Evolutionary conservation across 768 basidiomycete species (phyloP).

Genomic region (Leccinellum rugosiceps): DNA sequence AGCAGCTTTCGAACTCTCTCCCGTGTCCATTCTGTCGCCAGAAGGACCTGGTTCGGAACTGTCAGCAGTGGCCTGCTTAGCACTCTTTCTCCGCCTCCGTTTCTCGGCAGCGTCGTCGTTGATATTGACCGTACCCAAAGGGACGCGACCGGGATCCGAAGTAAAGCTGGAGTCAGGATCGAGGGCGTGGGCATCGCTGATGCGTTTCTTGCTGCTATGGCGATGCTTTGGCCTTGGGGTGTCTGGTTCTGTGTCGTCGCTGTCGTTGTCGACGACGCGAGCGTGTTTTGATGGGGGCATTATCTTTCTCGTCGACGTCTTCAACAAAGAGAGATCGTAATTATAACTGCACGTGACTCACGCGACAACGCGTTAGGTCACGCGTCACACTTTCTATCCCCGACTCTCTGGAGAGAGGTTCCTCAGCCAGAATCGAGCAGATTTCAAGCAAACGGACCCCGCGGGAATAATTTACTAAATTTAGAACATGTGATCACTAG

Average conservation of each 20-base stretch:
- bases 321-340: constrained; percentile 30
- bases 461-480: too few species aligned
- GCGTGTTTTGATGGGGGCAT: constrained; percentile 26
- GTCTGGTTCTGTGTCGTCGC: constrained; percentile 33
- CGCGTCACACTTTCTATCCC: constrained; percentile 10
- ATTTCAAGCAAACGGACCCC: too few species aligned
- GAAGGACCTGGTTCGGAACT: constrained; percentile 55
- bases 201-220: constrained; percentile 34
- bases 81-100: constrained; percentile 75
- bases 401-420: too few species aligned
- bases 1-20: constrained; percentile 42
- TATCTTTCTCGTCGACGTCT: constrained; percentile 12
- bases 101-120: constrained; percentile 92
- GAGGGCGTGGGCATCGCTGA: constrained; percentile 50
- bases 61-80: constrained; percentile 57
- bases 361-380: constrained; percentile 29
- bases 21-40: constrained; percentile 38
- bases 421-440: too few species aligned
- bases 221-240: constrained; percentile 24
- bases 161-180: constrained; percentile 34
- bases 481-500: too few species aligned
- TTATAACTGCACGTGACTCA: constrained; percentile 25
- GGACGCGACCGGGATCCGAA: constrained; percentile 40
- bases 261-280: constrained; percentile 23
- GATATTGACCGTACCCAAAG: constrained; percentile 38